Conservation (phyloP, 352 stramenopile species). For the Phytopythium delawarense region DNA sequence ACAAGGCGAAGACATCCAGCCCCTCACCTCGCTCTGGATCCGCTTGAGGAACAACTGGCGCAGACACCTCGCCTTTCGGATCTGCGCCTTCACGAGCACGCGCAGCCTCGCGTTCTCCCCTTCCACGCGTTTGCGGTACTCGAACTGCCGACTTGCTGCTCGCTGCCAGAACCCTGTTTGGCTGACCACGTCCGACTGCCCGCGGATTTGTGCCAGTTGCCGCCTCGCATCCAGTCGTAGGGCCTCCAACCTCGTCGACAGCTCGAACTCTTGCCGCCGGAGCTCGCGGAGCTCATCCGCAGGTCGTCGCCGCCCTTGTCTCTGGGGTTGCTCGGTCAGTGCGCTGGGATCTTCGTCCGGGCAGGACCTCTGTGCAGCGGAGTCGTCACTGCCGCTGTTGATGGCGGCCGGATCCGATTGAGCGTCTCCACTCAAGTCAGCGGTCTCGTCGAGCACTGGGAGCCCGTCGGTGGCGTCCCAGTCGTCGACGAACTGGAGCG, state of each 20-base stretch:
- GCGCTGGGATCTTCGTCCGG: background rate
- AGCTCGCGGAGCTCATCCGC: slow-evolving; percentile 2
- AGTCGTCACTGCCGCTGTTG: background rate
- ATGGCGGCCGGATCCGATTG: background rate
- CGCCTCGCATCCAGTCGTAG: slow-evolving; percentile 1
- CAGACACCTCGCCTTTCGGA: slow-evolving; percentile 1
- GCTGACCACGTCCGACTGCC: too few relatives aligned
- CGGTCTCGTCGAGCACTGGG: background rate
- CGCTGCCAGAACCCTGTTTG: slow-evolving; percentile 4
- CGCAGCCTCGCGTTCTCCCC: background rate
- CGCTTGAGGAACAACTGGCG: slow-evolving; percentile 2
- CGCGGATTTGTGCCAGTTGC: background rate
- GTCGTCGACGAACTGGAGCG: slow-evolving; percentile 7
- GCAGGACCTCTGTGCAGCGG: background rate
- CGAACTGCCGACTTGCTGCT: background rate
- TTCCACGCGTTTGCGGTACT: slow-evolving; percentile 1
- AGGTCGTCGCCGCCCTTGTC: background rate
- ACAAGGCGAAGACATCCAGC: background rate
- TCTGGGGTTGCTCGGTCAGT: background rate
- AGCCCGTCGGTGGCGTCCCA: background rate
- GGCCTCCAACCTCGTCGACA: background rate
- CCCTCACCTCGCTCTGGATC: background rate
- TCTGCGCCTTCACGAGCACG: background rate
- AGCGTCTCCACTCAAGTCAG: background rate
- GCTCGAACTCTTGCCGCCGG: slow-evolving; percentile 4